These are phyloP conservation scores for Kewa caespitosa DNA, from an alignment of 179 eudicot genomes.

Conservation along the genomic window DNA sequence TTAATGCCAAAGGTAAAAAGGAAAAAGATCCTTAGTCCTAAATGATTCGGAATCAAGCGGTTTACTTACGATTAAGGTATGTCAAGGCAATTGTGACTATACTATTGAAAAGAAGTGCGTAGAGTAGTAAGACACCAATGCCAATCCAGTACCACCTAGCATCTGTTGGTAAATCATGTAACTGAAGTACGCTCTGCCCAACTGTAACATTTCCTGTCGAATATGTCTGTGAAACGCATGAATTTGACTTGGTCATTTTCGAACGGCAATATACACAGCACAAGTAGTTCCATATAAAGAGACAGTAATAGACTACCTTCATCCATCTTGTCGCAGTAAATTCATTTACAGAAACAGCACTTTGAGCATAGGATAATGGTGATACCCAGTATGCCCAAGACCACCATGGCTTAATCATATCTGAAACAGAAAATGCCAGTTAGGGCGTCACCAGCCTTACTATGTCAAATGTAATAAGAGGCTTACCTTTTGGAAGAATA, in stretches of 20 bases:
- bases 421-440: conserved; percentile 42
- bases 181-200: conserved; percentile 48
- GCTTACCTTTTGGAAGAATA: conserved; percentile 67
- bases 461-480: background rate
- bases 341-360: conserved; percentile 78
- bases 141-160: conserved; percentile 82
- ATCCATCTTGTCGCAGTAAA: conserved; percentile 78
- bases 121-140: conserved; percentile 55
- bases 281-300: background rate
- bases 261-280: background rate
- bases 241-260: background rate
- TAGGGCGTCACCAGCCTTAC: background rate
- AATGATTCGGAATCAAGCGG: background rate
- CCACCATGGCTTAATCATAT: conserved; percentile 88
- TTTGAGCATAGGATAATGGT: conserved; percentile 80
- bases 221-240: conserved; percentile 41
- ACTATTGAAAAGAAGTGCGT: conserved; percentile 63
- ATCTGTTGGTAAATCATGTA: conserved; percentile 53
- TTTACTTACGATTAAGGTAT: conserved; percentile 65
- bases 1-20: background rate
- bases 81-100: conserved; percentile 62
- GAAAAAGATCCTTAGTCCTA: too few species aligned
- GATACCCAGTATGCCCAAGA: conserved; percentile 93
- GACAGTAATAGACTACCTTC: conserved; percentile 41
- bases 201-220: conserved; percentile 48